Conservation (phyloP, 306 rosid genomes). For the Trifolium pratense region DNA sequence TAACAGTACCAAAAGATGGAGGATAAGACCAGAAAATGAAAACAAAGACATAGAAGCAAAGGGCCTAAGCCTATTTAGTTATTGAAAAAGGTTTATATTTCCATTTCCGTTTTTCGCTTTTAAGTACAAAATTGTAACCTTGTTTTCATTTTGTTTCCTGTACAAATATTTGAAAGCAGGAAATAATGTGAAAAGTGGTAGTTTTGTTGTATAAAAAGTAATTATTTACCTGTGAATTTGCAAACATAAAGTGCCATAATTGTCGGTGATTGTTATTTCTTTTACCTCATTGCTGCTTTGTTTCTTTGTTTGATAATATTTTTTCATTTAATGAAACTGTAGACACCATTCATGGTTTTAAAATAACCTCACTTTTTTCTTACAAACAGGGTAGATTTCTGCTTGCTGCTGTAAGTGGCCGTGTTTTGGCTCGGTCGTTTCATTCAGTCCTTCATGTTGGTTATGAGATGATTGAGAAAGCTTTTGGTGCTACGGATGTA, state of each 20-base stretch:
- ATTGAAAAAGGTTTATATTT: background rate
- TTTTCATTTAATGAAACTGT: conserved; percentile 7
- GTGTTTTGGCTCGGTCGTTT: conserved; percentile 91
- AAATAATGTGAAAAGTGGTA: background rate
- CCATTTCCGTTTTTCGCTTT: background rate
- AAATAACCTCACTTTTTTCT: conserved; percentile 30
- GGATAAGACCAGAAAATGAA: background rate
- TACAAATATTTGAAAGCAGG: conserved; percentile 1
- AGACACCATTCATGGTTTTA: conserved; percentile 37
- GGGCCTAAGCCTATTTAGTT: background rate
- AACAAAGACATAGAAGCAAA: background rate
- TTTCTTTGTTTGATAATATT: conserved; percentile 14
- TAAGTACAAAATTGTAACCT: background rate
- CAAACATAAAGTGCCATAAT: background rate
- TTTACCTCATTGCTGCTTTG: conserved; percentile 8
- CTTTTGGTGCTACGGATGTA: conserved; percentile 69
- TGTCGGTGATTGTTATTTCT: background rate
- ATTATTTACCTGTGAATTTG: conserved; percentile 2
- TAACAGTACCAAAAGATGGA: background rate
- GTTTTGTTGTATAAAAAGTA: background rate
- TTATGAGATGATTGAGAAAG: conserved; percentile 90
- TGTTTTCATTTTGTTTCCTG: background rate
- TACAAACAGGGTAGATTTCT: conserved; percentile 86
- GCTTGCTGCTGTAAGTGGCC: conserved; percentile 99
- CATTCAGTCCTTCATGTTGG: conserved; percentile 95